Base-by-base conservation (phyloP, 2,329 filamentous ascomycete genomes). In the Neopestalotiopsis sp. region DNA sequence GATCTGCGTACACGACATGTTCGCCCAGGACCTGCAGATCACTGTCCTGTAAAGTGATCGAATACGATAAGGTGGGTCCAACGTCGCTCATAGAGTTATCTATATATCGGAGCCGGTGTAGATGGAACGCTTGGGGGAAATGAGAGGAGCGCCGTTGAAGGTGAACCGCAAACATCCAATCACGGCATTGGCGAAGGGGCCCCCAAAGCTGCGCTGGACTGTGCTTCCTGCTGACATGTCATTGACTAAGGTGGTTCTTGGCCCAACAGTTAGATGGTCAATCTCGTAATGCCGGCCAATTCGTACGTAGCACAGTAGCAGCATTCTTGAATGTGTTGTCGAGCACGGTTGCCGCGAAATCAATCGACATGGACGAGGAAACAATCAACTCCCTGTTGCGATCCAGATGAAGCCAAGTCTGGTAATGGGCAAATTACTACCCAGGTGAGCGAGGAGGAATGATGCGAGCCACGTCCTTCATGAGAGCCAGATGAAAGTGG, bases 161-260 rank as follows among this genome's bases (percentile, higher is more conserved):
- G 45, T 52, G 45, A 52, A 52, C 45, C 45, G 9, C 45, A 52
- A 52, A 52, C 45, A 52, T 52, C 45, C 45, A 52, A 52, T 52
- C 45, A 52, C 45, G 45, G 45, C 45, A 52, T 52, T 52, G 45
- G 20, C 45, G 45, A 52, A 52, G 45, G 45, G 17, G 45, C 45
- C 45, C 45, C 45, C 45, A 52, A 52, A 20, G 45, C 14, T 52
- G 20, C 45, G 45, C 45, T 52, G 17, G 45, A 52, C 9, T 9
- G 45, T 52, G 45, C 17, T 52, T 52, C 17, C 10, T 52, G 45
- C 45, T 52, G 45, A 52, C 45, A 52, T 52, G 45, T n/a, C 45
- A 52, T 52, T 52, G n/a, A 52, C 45, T 52, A 52, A 52, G n/a
- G 34, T 52, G 17, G 17, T 52, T 52, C 45, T 52, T 52, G 45